Conservation (phyloP, 106 monocot genomes). For the Chionographis japonica region DNA sequence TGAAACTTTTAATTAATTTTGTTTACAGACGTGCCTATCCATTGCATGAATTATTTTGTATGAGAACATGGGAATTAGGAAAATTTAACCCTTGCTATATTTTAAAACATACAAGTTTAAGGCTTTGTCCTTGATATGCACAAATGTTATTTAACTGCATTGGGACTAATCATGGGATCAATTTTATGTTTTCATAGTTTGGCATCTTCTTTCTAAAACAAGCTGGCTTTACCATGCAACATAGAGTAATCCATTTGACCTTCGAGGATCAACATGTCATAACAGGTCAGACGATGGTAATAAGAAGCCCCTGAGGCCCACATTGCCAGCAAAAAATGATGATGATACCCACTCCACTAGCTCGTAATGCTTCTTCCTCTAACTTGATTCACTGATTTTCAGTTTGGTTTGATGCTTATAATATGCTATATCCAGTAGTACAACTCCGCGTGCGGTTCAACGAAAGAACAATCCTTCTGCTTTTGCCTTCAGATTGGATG, state of each 20-base stretch:
- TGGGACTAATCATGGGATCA: too few species aligned
- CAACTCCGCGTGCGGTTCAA: slow-evolving; percentile 18
- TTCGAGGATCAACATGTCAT: slow-evolving; percentile 18
- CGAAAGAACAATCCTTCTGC: slow-evolving; percentile 38
- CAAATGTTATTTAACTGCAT: too few species aligned
- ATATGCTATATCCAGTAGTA: slow-evolving; percentile 30
- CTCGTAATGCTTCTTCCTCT: slow-evolving; percentile 36
- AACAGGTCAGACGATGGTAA: slow-evolving; percentile 24
- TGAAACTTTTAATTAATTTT: too few species aligned
- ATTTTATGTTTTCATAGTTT: too few species aligned
- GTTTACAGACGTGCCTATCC: too few species aligned
- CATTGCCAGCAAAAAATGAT: slow-evolving; percentile 27
- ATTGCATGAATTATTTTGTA: too few species aligned
- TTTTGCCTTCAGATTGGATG: slow-evolving; percentile 73
- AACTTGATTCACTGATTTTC: too few species aligned
- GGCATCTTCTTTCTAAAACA: not conserved
- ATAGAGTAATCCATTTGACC: not conserved
- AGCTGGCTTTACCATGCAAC: too few species aligned
- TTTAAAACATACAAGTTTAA: too few species aligned
- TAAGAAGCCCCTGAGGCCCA: slow-evolving; percentile 13
- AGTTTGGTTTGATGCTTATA: not conserved
- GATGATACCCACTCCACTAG: slow-evolving; percentile 48
- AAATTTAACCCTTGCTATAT: too few species aligned
- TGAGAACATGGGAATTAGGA: too few species aligned
- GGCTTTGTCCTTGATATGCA: too few species aligned